Evolutionary conservation across 768 basidiomycete species (phyloP), one percentile per base, ranked within the genome.

Genomic region (Bullera alba): DNA sequence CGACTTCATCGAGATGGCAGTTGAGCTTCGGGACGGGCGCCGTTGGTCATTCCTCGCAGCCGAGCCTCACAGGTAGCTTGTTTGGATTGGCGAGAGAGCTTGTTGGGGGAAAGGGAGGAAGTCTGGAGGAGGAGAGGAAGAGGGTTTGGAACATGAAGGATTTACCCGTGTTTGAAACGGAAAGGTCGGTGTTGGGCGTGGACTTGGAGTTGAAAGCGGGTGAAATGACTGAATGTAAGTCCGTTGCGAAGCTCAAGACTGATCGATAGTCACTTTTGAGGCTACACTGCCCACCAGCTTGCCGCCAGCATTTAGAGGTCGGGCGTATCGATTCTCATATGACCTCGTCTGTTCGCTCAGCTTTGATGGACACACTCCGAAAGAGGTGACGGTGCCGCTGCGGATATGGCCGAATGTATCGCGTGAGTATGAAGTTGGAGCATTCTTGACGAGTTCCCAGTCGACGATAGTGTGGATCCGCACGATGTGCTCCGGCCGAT

Each of bases 261-360:
- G 16, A 27, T 39, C n/a, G 25, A 12, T 65, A 96, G 92, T 86
- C 70, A 83, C 83, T 0, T 97, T 95, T 70, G 79, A 79, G 1
- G 73, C 92, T 12, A 72, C 75, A 0, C 75, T 99, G 1, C 93
- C 95, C 0, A 76, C 80, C 10, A 80, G 81, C 49, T 76, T 97
- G 0, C 95, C 95, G 1, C 95, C 95, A 0, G 89, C 91, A 0
- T 95, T 87, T 74, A 79, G 81, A 39, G 93, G 95, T 2, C 83
- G 85, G 37, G 79, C 84, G 2, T 76, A 96, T 53, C 79, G 77
- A 62, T 92, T 99, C 67, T 84, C 85, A 2, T 97, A 97, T 65
- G 84, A 91, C 57, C 79, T 99, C 12, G 77, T 86, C n/a, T 79
- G 97, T 1, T 91, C 91, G 1, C 83, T 87, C 0, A 92, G 77